Conservation (phyloP, 2,329 filamentous ascomycete genomes). For the Cladorrhinum sp. region DNA sequence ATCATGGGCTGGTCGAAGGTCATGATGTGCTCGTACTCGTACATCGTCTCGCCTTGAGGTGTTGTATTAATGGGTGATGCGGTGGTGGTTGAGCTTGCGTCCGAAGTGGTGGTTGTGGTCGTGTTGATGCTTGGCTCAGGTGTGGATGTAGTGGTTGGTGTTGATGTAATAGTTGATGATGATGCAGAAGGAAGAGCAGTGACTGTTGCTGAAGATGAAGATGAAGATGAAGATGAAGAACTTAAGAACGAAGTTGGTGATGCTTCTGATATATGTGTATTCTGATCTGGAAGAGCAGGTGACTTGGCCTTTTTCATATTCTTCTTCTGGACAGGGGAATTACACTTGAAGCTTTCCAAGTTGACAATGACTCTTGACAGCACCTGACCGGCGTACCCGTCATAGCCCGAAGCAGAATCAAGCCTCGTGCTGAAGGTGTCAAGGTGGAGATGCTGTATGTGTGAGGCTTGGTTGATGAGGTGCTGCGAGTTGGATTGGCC, state of each 20-base stretch:
- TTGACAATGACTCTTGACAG: conserved; percentile 6
- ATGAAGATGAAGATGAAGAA: conserved; percentile 5
- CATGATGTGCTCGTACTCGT: conserved; percentile 30
- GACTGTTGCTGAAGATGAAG: conserved; percentile 1
- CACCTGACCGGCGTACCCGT: conserved; percentile 8
- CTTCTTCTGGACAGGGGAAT: background rate
- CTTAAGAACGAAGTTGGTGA: conserved; percentile 3
- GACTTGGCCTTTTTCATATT: conserved; percentile 25
- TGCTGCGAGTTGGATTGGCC: conserved; percentile 13
- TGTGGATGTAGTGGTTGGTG: conserved; percentile 6
- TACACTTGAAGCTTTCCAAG: conserved; percentile 1
- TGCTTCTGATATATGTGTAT: conserved; percentile 8
- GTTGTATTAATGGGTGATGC: background rate
- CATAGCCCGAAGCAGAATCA: background rate
- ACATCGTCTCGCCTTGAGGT: conserved; percentile 20
- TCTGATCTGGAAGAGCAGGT: conserved; percentile 6
- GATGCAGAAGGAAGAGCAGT: conserved; percentile 1
- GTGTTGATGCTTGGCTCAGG: background rate
- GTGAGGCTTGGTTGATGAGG: conserved; percentile 1
- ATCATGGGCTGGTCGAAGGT: conserved; percentile 27
- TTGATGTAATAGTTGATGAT: conserved; percentile 11
- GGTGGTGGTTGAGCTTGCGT: background rate
- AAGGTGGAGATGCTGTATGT: background rate
- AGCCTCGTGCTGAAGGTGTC: conserved; percentile 1
- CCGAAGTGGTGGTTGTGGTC: conserved; percentile 2